These are phyloP conservation scores for Talaromyces sp. DNA, from an alignment of 2,329 filamentous ascomycete genomes.

Conservation along the genomic window DNA sequence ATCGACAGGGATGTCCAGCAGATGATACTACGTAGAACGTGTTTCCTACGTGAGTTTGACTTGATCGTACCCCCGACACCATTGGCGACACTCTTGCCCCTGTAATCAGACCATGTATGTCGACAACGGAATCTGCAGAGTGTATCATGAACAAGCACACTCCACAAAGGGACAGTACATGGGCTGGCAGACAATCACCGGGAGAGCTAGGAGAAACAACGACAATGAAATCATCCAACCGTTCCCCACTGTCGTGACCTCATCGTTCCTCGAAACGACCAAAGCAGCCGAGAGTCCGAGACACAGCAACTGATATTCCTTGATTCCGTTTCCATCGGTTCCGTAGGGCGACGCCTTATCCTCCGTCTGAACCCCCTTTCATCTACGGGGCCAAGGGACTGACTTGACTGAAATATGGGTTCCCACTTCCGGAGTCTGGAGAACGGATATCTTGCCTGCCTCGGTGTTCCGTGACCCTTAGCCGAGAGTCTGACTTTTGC, in stretches of 20 bases:
- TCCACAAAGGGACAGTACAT: constrained; percentile 3
- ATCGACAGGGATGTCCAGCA: not conserved
- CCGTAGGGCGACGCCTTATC: not conserved
- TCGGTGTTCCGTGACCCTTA: not conserved
- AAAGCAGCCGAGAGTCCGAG: not conserved
- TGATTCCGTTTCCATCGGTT: not conserved
- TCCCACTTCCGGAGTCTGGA: not conserved
- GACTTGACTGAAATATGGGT: not conserved
- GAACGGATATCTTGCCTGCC: not conserved
- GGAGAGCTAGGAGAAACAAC: not conserved
- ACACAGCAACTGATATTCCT: not conserved
- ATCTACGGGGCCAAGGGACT: too few species aligned
- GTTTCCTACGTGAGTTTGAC: not conserved
- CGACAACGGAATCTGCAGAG: not conserved
- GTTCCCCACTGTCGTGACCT: not conserved
- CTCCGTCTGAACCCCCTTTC: not conserved
- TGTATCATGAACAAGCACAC: not conserved
- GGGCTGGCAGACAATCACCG: not conserved
- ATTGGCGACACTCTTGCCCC: not conserved
- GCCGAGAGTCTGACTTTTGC: not conserved
- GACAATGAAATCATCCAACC: constrained; percentile 1
- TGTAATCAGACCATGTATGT: not conserved
- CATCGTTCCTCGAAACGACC: not conserved
- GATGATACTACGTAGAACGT: too few species aligned
- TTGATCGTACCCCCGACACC: too few species aligned